Percentiles rank a stretch among this genome's conserved stretches.
phyloP scores from a whole-genome alignment of 306 rosid species.

The Dryas drummondii region DNA sequence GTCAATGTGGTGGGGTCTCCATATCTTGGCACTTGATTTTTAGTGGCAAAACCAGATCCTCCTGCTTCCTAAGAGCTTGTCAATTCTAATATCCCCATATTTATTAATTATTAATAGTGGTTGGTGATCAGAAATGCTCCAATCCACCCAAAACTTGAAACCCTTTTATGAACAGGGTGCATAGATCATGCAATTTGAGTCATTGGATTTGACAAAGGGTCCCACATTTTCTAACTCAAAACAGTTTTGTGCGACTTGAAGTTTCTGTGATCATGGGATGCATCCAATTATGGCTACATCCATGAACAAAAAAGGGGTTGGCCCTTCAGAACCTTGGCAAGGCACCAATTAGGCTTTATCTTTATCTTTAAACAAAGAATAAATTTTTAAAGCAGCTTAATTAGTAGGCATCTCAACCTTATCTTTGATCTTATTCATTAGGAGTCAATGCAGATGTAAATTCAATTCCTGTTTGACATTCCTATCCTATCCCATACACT shows the following conservation, averaged over 20 bases:
- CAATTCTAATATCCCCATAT: background rate
- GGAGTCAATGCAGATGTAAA: background rate
- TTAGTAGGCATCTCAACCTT: conserved; percentile 28
- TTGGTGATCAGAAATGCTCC: too few relatives aligned
- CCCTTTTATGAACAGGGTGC: background rate
- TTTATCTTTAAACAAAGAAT: conserved; percentile 6
- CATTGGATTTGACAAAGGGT: background rate
- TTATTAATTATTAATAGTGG: background rate
- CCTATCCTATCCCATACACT: background rate
- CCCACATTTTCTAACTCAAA: background rate
- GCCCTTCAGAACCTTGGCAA: conserved; percentile 2
- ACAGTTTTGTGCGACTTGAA: background rate
- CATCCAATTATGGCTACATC: background rate
- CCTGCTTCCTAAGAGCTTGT: background rate
- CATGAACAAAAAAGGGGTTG: background rate
- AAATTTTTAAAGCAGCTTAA: background rate
- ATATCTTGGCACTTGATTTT: background rate
- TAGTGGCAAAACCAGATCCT: conserved; percentile 9
- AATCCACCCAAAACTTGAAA: background rate
- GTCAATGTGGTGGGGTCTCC: conserved; percentile 5
- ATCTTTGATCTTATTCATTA: conserved; percentile 11
- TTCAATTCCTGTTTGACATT: conserved; percentile 27
- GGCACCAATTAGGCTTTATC: background rate
- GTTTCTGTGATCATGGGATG: background rate
- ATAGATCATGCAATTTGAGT: too few relatives aligned